Conservation (phyloP, 441 rosid species). For the Dalechampia spathulata region DNA sequence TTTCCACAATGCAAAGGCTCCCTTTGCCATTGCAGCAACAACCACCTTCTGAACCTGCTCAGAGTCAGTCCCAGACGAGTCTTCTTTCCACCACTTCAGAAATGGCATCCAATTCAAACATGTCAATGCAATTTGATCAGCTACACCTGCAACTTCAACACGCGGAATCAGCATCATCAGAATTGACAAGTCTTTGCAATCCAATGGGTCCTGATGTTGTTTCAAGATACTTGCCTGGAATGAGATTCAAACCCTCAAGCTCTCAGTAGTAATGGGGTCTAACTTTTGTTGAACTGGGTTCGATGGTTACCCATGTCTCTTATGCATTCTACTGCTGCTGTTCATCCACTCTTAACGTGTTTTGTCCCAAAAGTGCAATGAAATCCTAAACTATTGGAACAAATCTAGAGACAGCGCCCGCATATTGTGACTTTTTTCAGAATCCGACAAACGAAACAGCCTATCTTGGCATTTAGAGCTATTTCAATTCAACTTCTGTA, state of each 20-base stretch:
- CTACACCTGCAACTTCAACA: conserved; percentile 10
- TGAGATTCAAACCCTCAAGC: conserved; percentile 23
- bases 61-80: conserved; percentile 13
- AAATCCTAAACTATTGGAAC: too few species aligned
- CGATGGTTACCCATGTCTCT: too few species aligned
- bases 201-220: conserved; percentile 39
- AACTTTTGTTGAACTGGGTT: too few species aligned
- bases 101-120: conserved; percentile 19
- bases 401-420: too few species aligned
- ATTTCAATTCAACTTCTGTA: too few species aligned
- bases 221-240: conserved; percentile 38
- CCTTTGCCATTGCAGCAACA: conserved; percentile 20
- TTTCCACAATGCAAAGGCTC: conserved; percentile 41
- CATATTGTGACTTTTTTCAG: too few species aligned
- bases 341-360: too few species aligned
- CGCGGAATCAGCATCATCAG: conserved; percentile 9
- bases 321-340: too few species aligned
- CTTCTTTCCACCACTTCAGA: conserved; percentile 12
- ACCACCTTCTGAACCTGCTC: conserved; percentile 12
- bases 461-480: too few species aligned
- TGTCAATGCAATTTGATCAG: conserved; percentile 24
- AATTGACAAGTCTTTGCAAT: conserved; percentile 15
- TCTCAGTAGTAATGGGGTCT: too few species aligned
- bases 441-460: too few species aligned
- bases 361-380: too few species aligned